phyloP scores from a whole-genome alignment of 192 early-diverging fungal genomes.

The Coemansia sp. region DNA sequence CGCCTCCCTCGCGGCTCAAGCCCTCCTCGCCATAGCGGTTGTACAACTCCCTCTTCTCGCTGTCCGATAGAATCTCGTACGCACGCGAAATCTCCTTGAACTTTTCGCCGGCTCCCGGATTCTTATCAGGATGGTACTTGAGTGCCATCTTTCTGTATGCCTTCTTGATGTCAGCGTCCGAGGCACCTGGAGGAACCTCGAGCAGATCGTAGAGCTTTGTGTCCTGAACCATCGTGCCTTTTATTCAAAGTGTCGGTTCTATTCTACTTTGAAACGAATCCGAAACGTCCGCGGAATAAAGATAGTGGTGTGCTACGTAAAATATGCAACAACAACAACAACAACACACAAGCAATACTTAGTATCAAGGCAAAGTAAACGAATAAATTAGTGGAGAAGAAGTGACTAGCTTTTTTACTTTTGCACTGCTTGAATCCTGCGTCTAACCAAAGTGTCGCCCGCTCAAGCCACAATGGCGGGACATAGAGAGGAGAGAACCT shows the following conservation, averaged over 20 bases:
- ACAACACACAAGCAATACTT: background rate
- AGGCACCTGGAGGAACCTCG: slow-evolving; percentile 74
- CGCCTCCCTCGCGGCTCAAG: slow-evolving; percentile 66
- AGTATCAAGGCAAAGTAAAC: background rate
- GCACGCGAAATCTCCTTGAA: slow-evolving; percentile 99
- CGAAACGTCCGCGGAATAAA: background rate
- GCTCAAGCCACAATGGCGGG: background rate
- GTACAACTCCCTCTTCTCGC: slow-evolving; percentile 86
- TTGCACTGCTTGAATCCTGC: too few relatives aligned
- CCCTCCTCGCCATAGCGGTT: slow-evolving; percentile 93
- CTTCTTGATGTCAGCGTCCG: slow-evolving; percentile 92
- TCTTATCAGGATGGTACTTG: slow-evolving; percentile 70
- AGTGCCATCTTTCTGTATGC: slow-evolving; percentile 97
- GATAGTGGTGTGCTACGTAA: background rate
- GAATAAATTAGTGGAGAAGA: background rate
- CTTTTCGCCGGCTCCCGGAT: slow-evolving; percentile 84
- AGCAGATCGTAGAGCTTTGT: slow-evolving; percentile 93
- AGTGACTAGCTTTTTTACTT: background rate
- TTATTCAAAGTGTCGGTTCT: background rate
- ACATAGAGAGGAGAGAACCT: background rate
- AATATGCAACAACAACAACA: too few relatives aligned
- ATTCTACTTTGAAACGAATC: background rate
- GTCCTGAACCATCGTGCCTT: slow-evolving; percentile 61
- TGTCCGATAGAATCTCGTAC: slow-evolving; percentile 94
- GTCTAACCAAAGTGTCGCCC: background rate